Evolutionary conservation across 257 asterid species (phyloP).

Genomic region (Catharanthus roseus): DNA sequence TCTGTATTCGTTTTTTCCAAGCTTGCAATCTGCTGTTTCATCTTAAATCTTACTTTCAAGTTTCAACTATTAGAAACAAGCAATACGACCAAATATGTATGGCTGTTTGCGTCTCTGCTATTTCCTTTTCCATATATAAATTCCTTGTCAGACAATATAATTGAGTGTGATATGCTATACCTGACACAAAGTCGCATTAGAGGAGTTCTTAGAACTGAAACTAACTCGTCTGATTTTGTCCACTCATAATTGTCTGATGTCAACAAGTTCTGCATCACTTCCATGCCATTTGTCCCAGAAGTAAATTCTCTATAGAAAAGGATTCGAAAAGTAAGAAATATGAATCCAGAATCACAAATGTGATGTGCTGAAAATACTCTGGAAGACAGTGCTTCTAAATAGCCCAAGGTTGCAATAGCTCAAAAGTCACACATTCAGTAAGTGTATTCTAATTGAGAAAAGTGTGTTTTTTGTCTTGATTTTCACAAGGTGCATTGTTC

Average conservation of each 20-base stretch:
- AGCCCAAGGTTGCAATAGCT: not conserved
- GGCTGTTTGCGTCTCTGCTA: not conserved
- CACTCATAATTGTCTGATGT: slow-evolving; percentile 51
- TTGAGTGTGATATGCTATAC: slow-evolving; percentile 24
- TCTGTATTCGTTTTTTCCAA: not conserved
- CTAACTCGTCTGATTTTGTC: slow-evolving; percentile 50
- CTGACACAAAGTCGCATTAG: slow-evolving; percentile 87
- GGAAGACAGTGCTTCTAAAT: not conserved
- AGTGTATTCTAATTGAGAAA: not conserved
- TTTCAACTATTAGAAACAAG: not conserved
- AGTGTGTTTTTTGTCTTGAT: no score
- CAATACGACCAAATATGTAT: not conserved
- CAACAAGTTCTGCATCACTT: slow-evolving; percentile 55
- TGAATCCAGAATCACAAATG: not conserved
- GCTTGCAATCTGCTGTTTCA: not conserved
- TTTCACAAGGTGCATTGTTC: no score
- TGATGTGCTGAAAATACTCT: not conserved
- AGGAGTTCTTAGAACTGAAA: slow-evolving; percentile 44
- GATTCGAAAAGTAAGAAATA: slow-evolving; percentile 6
- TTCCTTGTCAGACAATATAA: not conserved
- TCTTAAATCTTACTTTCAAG: not conserved
- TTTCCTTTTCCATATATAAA: not conserved
- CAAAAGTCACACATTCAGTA: not conserved
- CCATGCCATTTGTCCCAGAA: slow-evolving; percentile 54
- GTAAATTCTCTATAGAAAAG: slow-evolving; percentile 45